A percentile compares a stretch with the other conserved stretches of the same genome.
phyloP scores from a whole-genome alignment of 2,329 filamentous ascomycete species.

The Paecilomyces formosus region DNA sequence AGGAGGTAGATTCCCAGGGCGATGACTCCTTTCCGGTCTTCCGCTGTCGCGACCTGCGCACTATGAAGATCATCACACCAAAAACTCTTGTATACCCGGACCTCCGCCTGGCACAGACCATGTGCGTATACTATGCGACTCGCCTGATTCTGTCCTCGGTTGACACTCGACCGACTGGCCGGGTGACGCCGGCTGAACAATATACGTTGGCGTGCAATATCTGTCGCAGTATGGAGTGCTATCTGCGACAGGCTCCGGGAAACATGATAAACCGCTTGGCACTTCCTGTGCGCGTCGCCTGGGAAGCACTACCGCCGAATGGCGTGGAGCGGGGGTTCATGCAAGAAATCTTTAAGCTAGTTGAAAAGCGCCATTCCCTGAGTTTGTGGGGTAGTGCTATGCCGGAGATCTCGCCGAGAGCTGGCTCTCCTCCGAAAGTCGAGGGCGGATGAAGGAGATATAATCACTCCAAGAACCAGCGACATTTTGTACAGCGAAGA shows the following conservation, averaged over 20 bases:
- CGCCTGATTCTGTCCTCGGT: slow-evolving; percentile 26
- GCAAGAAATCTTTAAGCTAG: slow-evolving; percentile 23
- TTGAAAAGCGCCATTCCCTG: slow-evolving; percentile 26
- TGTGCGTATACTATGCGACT: slow-evolving; percentile 27
- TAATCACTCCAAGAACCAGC: background rate
- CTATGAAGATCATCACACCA: slow-evolving; percentile 21
- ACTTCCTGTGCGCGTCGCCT: slow-evolving; percentile 29
- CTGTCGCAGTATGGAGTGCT: slow-evolving; percentile 27
- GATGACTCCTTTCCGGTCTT: slow-evolving; percentile 25
- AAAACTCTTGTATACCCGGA: slow-evolving; percentile 27
- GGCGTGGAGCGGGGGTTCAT: slow-evolving; percentile 26
- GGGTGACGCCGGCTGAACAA: slow-evolving; percentile 21
- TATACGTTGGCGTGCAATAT: slow-evolving; percentile 28
- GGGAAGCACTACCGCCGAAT: slow-evolving; percentile 26
- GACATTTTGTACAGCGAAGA: background rate
- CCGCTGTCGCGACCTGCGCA: slow-evolving; percentile 24
- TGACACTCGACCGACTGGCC: slow-evolving; percentile 22
- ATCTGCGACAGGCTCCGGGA: slow-evolving; percentile 25
- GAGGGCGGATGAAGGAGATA: background rate
- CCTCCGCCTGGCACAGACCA: slow-evolving; percentile 27
- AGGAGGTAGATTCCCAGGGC: slow-evolving; percentile 15
- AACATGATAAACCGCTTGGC: slow-evolving; percentile 35
- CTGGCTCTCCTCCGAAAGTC: slow-evolving; percentile 14
- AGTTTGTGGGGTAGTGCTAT: slow-evolving; percentile 28
- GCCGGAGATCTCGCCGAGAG: slow-evolving; percentile 24